These are phyloP conservation scores for Komagataella pastoris DNA, from an alignment of 805 yeast genomes.

Conservation along the genomic window DNA sequence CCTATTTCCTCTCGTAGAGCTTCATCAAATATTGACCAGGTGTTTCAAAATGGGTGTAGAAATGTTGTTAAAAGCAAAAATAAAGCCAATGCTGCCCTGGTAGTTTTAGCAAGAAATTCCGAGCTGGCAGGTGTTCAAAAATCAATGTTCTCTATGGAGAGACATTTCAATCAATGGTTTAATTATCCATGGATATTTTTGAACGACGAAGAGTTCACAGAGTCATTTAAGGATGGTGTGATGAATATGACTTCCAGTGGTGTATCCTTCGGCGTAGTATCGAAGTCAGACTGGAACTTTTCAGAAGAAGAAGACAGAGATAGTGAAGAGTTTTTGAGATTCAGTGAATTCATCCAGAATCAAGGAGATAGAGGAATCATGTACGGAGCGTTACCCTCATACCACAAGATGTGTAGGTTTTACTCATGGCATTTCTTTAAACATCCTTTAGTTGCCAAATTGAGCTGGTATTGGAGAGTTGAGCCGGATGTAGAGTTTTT, in stretches of 20 bases:
- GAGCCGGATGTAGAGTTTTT: constrained; percentile 87
- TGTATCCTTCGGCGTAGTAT: constrained; percentile 62
- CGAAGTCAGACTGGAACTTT: constrained; percentile 56
- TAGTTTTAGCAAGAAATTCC: constrained; percentile 69
- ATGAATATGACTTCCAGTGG: constrained; percentile 38
- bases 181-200: constrained; percentile 87
- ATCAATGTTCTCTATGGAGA: constrained; percentile 64
- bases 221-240: constrained; percentile 46
- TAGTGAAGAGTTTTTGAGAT: constrained; percentile 12
- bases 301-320: constrained; percentile 27
- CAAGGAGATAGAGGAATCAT: constrained; percentile 79
- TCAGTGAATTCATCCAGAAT: constrained; percentile 44
- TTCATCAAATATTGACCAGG: constrained; percentile 12
- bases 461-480: constrained; percentile 93
- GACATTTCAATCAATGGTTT: constrained; percentile 89
- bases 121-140: constrained; percentile 68
- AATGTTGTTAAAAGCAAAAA: constrained; percentile 10
- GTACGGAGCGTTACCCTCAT: constrained; percentile 73
- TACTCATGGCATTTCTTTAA: constrained; percentile 74
- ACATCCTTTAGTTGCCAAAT: constrained; percentile 56
- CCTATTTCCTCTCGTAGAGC: constrained; percentile 16
- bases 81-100: constrained; percentile 68
- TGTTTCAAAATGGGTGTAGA: constrained; percentile 19
- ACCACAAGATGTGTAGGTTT: constrained; percentile 93
- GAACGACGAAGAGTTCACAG: constrained; percentile 65